Conservation (phyloP, 2,329 filamentous ascomycete species). For the Periconia macrospinosa region DNA sequence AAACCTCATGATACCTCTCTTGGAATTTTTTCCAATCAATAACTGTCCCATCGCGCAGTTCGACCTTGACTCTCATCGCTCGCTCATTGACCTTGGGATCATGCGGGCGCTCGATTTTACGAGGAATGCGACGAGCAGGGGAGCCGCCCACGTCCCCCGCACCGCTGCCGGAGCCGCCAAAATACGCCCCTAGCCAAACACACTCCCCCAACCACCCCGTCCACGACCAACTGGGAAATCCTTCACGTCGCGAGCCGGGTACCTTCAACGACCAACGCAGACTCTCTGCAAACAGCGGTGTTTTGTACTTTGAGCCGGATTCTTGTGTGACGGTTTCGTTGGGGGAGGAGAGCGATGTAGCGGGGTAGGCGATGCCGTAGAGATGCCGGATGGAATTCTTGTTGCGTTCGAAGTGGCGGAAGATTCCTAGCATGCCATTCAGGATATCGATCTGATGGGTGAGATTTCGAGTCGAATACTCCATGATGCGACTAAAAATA, state of each 20-base stretch:
- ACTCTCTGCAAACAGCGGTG: constrained; percentile 8
- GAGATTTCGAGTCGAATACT: constrained; percentile 7
- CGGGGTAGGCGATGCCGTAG: constrained; percentile 9
- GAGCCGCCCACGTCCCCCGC: background rate
- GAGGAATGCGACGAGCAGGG: background rate
- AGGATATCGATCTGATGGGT: constrained; percentile 5
- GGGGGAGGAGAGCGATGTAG: background rate
- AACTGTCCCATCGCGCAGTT: background rate
- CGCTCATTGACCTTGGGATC: constrained; percentile 8
- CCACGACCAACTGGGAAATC: constrained; percentile 13
- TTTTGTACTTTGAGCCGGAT: background rate
- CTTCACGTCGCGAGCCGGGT: constrained; percentile 3
- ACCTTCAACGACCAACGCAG: constrained; percentile 2
- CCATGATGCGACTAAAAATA: constrained; percentile 6
- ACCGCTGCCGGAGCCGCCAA: background rate
- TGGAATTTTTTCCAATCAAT: constrained; percentile 9
- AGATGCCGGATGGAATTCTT: constrained; percentile 10
- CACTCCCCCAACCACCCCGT: constrained; percentile 10
- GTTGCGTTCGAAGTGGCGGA: constrained; percentile 6
- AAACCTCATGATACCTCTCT: constrained; percentile 3
- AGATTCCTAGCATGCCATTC: constrained; percentile 5
- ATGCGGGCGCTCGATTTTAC: constrained; percentile 1
- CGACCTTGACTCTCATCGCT: constrained; percentile 1
- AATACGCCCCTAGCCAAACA: constrained; percentile 5
- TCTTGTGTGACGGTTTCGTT: constrained; percentile 1